Conservation (phyloP, 306 rosid species). For the Quercus bicolor region DNA sequence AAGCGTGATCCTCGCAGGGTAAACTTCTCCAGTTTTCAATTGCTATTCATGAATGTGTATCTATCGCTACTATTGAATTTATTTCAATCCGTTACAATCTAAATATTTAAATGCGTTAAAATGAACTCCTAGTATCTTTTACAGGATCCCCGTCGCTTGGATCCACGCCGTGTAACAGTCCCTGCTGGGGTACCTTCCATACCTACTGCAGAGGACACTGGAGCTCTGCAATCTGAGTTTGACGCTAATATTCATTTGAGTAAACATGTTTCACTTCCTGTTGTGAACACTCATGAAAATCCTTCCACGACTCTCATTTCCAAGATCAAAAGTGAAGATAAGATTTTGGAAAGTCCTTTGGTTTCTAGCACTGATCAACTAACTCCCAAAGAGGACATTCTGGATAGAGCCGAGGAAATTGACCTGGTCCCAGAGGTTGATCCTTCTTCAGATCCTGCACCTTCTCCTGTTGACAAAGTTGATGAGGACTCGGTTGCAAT, state of each 20-base stretch:
- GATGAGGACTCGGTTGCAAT: slow-evolving; percentile 48
- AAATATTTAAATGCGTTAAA: slow-evolving; percentile 16
- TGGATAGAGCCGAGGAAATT: slow-evolving; percentile 48
- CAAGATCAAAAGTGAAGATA: slow-evolving; percentile 48
- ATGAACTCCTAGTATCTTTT: slow-evolving; percentile 21
- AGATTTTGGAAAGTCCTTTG: slow-evolving; percentile 39
- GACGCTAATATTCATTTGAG: slow-evolving; percentile 46
- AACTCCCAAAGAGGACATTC: slow-evolving; percentile 40
- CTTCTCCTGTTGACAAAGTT: slow-evolving; percentile 36
- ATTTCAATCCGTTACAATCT: slow-evolving; percentile 1
- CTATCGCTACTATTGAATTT: background rate
- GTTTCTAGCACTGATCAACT: slow-evolving; percentile 39
- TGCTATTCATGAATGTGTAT: slow-evolving; percentile 6
- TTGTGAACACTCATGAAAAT: slow-evolving; percentile 31
- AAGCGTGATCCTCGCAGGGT: slow-evolving; percentile 98
- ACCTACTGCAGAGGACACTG: slow-evolving; percentile 49
- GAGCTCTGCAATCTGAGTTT: slow-evolving; percentile 43
- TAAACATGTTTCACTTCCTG: slow-evolving; percentile 50
- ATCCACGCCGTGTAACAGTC: slow-evolving; percentile 72
- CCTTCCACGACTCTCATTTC: slow-evolving; percentile 35
- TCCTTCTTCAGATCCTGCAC: slow-evolving; percentile 40
- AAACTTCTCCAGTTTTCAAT: slow-evolving; percentile 24
- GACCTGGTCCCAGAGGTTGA: slow-evolving; percentile 29
- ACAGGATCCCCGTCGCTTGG: slow-evolving; percentile 98
- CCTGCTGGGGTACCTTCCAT: slow-evolving; percentile 42